Evolutionary conservation across 768 basidiomycete species (phyloP), one percentile per base, ranked within the genome.

Genomic region (Lepiota venenata): DNA sequence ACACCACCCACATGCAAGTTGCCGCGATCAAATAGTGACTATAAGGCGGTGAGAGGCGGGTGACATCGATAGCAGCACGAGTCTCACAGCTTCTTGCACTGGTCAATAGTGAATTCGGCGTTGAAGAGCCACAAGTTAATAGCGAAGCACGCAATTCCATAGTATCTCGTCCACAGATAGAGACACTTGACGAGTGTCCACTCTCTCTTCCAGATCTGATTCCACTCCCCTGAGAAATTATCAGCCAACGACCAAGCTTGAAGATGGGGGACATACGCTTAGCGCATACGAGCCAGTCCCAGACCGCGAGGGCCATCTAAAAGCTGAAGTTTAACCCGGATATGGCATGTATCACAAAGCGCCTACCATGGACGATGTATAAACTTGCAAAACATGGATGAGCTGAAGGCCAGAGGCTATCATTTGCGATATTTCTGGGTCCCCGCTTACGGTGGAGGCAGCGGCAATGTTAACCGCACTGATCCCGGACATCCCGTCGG

Each of bases 21-120:
- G 58, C 58, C n/a, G 52, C 58, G 35, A 60, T 60, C 37, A 60
- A 16, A 35, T 57, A 60, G 25, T 60, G 58, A 20, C 58, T 60
- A 35, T 3, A 47, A 18, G 1, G 36, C 36, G 2, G n/a, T 36
- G 25, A 42, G 50, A 8, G 10, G 22, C 11, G 32, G 11, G n/a
- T 5, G 12, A 41, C 3, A 14, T 5, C 3, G 16, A 9, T 8
- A 44, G 10, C 21, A 22, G 22, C 18, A 16, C 9, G 2, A 38
- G 3, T 29, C 58, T 47, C 25, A 60, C 56, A 60, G 43, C 9
- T 52, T 47, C 39, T 60, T 60, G 43, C 58, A 60, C 29, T 47
- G 35, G 11, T 56, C 58, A 10, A 16, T 14, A 5, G 51, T 48
- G 45, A 60, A 60, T 21, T 60, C 53, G 16, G 41, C 55, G n/a